phyloP scores from a whole-genome alignment of 2,329 filamentous ascomycete species.

The Scleromitrula shiraiana region DNA sequence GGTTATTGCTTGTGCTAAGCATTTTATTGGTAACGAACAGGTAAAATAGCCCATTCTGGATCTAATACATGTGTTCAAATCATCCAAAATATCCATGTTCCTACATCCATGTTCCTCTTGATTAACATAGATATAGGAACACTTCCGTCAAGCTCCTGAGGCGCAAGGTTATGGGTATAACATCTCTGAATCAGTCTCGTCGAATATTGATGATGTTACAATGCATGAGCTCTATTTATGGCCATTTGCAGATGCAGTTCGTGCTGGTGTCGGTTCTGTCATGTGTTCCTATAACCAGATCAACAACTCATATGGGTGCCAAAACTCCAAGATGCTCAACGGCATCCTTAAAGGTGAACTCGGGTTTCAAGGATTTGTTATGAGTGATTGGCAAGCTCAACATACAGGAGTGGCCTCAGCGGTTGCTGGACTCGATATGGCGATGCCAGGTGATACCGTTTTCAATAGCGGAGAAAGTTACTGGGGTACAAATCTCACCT shows the following conservation, averaged over 20 bases:
- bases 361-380: slow-evolving; percentile 73
- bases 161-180: slow-evolving; percentile 52
- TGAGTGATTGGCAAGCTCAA: slow-evolving; percentile 68
- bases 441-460: slow-evolving; percentile 75
- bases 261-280: slow-evolving; percentile 67
- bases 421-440: slow-evolving; percentile 51
- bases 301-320: slow-evolving; percentile 74
- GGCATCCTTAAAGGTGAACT: slow-evolving; percentile 70
- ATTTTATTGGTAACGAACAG: slow-evolving; percentile 66
- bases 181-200: slow-evolving; percentile 50
- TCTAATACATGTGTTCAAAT: too few relatives aligned
- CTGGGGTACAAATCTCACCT: slow-evolving; percentile 82
- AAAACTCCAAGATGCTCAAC: slow-evolving; percentile 71
- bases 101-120: slow-evolving; percentile 34
- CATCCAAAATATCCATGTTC: too few relatives aligned
- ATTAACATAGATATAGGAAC: slow-evolving; percentile 43
- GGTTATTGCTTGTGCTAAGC: slow-evolving; percentile 77
- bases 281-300: slow-evolving; percentile 83
- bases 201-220: slow-evolving; percentile 50
- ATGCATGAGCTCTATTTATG: slow-evolving; percentile 54
- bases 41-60: too few relatives aligned
- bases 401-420: slow-evolving; percentile 4
- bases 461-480: slow-evolving; percentile 58
- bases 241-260: slow-evolving; percentile 51
- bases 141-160: slow-evolving; percentile 28